Base-by-base conservation (phyloP, 2,329 filamentous ascomycete genomes). In the Tympanopsis confertula region DNA sequence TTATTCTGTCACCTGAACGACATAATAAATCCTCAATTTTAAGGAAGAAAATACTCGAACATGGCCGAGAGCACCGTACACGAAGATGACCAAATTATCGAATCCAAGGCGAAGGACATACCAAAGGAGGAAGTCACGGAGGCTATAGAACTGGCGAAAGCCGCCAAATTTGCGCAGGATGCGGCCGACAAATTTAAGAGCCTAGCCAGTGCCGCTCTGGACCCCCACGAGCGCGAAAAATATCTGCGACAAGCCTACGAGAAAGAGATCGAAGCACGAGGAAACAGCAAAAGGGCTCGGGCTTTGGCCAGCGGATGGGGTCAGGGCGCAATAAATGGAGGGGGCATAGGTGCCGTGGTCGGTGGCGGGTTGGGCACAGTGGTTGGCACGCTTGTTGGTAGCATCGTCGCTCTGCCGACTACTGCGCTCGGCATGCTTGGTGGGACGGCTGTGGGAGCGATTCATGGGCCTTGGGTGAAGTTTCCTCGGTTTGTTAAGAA, bases 261-360 rank as follows among this genome's bases (percentile, higher is more conserved):
- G 13, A 41, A 41, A 32, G 39, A 41, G 20, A 36, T 41, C 20
- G 35, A 41, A 36, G 39, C 39, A 5, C 39, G 38, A 20, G 39
- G 39, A 4, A 35, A 41, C 20, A 41, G 39, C 39, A 41, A 41
- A 30, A 41, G 38, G 39, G 39, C 39, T 5, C 39, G 39, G 13
- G 36, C 32, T 30, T 26, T 41, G 39, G 39, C 39, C 12, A 41
- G 39, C 39, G 39, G 39, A 10, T 41, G 39, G 39, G 39, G 39
- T 5, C 39, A 41, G 39, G 39, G 39, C n/a, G 39, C 39, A 20
- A 26, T n/a, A 5, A 36, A 35, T 19, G 39, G 39, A 10, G 39
- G 28, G 5, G 39, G 35, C 3, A 38, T 41, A 10, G 26, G 28
- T 24, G 35, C 28, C 15, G 39, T 36, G 10, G 29, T 41, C 20